Conservation (phyloP, 2,329 filamentous ascomycete genomes). For the Ophiostoma pallidulum region DNA sequence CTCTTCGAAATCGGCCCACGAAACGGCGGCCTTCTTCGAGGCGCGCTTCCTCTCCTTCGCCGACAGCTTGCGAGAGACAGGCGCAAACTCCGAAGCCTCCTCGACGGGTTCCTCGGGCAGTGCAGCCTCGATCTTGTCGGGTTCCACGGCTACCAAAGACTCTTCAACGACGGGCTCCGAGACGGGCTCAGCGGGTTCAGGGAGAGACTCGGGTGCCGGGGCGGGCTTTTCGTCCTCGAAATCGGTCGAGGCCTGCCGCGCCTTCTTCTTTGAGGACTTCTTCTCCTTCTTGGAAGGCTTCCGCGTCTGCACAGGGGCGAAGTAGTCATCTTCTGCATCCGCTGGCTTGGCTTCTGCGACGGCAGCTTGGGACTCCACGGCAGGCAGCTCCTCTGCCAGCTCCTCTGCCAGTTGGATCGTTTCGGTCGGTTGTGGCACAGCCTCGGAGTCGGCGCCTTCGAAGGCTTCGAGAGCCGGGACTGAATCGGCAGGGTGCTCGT, state of each 20-base stretch:
- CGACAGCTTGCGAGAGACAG: not conserved
- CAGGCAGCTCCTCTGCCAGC: not conserved
- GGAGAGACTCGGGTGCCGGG: not conserved
- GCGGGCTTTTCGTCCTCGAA: not conserved
- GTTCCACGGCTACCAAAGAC: too few relatives aligned
- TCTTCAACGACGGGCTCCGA: not conserved
- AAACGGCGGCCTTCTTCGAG: slow-evolving; percentile 2
- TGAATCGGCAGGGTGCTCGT: not conserved
- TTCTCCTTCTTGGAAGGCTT: slow-evolving; percentile 5
- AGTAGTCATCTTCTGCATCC: not conserved
- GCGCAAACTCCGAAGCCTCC: not conserved
- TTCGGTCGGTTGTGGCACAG: too few relatives aligned
- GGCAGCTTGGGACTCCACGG: too few relatives aligned
- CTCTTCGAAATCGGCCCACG: slow-evolving; percentile 4
- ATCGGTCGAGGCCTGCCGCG: not conserved
- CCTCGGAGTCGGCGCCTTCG: too few relatives aligned
- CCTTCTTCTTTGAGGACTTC: slow-evolving; percentile 1
- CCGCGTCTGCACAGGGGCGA: not conserved
- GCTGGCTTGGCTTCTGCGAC: not conserved
- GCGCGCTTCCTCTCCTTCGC: slow-evolving; percentile 9
- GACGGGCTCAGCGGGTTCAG: not conserved
- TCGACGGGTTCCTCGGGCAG: not conserved
- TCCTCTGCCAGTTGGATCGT: not conserved
- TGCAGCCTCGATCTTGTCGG: not conserved
- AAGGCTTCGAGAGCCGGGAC: too few relatives aligned